A percentile compares a stretch with the other conserved stretches of the same genome.
These are phyloP conservation scores for Massariosphaeria phaeospora DNA, from an alignment of 495 filamentous ascomycete species.

Conservation along the genomic window DNA sequence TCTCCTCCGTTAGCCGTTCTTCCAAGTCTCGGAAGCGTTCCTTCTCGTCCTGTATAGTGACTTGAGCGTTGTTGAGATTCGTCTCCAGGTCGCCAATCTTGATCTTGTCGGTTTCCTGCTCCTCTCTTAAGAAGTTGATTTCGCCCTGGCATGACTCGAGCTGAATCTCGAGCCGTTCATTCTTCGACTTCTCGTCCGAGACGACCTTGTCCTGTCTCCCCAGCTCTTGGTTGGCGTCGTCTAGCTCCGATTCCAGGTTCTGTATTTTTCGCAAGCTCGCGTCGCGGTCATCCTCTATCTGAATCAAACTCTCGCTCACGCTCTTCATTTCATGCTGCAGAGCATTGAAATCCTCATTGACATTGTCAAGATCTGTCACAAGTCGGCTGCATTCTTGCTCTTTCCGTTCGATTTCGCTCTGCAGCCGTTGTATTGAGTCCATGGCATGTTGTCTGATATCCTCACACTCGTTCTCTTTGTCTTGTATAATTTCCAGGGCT, in stretches of 20 bases:
- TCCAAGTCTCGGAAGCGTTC: constrained; percentile 76
- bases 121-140: constrained; percentile 90
- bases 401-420: constrained; percentile 68
- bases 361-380: constrained; percentile 61
- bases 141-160: constrained; percentile 88
- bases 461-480: constrained; percentile 75
- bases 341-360: constrained; percentile 75
- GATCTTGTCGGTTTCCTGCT: constrained; percentile 97
- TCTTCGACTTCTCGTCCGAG: constrained; percentile 69
- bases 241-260: constrained; percentile 39
- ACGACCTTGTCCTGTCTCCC: constrained; percentile 58
- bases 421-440: constrained; percentile 77
- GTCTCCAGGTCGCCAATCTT: constrained; percentile 90
- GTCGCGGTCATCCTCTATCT: constrained; percentile 75
- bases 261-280: constrained; percentile 38
- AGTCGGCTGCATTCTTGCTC: constrained; percentile 66
- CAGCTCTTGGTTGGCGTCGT: constrained; percentile 43
- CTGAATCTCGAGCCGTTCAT: constrained; percentile 78
- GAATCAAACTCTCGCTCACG: constrained; percentile 75
- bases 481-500: constrained; percentile 67
- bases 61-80: constrained; percentile 66
- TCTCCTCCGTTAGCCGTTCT: constrained; percentile 67
- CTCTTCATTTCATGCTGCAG: constrained; percentile 87
- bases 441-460: constrained; percentile 73
- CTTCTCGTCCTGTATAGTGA: constrained; percentile 69